Evolutionary conservation across 495 filamentous ascomycete genomes (phyloP), one percentile per base, ranked within the genome.

Genomic region (Penicillium roqueforti): DNA sequence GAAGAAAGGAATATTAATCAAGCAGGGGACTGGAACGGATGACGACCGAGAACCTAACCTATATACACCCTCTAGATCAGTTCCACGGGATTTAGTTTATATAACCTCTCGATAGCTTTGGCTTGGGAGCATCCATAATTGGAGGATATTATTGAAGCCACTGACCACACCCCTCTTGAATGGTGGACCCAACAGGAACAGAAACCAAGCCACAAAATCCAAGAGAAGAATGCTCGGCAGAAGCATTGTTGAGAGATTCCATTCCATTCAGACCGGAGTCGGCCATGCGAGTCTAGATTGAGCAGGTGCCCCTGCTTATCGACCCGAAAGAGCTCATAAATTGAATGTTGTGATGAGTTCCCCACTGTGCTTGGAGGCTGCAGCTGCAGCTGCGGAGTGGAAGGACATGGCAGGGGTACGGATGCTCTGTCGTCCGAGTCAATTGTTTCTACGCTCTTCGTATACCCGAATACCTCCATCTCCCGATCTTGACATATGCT

Each of bases 61-160:
- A 32, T 32, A 51, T 19, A 32, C n/a, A 6, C 25, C 0, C 1
- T 26, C 25, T 1, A 20, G 6, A 13, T 1, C 40, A 29, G 14
- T 9, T 29, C 26, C 3, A 43, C 3, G 16, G 22, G 10, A 8
- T 16, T 23, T 6, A 45, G 3, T 19, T 29, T 29, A 28, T 45
- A 45, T 45, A 31, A 11, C 1, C 3, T 26, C 13, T 29, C n/a
- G 25, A 45, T 8, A 44, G 23, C 14, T 28, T 44, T 1, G 16
- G 23, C 6, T 6, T 28, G 10, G 25, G n/a, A 45, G 22, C 13
- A 25, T 45, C 26, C 42, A 19, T 29, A 19, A 29, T 45, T 16
- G 42, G 26, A 41, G 39, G 40, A 22, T 59, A 59, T 56, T 40
- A 56, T 37, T 25, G 45, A 38, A 51, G 45, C 23, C 44, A 53